Conservation (phyloP, 148 eudicot species). For the Nepenthes gracilis region DNA sequence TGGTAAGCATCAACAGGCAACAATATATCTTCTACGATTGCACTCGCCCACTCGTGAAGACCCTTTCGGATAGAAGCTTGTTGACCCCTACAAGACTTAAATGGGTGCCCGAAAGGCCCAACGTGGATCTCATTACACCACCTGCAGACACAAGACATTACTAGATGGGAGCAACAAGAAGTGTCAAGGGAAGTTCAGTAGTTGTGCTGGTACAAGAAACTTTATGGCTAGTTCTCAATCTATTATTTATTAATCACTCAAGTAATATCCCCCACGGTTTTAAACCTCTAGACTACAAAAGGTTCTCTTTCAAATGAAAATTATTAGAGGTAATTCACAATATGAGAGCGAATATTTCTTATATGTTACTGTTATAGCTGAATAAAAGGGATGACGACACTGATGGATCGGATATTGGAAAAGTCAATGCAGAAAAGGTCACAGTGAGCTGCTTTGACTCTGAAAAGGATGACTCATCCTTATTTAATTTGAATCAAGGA, state of each 20-base stretch:
- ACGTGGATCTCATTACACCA: conserved; percentile 88
- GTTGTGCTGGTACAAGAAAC: neutral
- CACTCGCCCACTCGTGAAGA: conserved; percentile 70
- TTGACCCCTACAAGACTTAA: conserved; percentile 79
- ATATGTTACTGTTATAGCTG: too few species aligned
- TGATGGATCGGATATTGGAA: too few species aligned
- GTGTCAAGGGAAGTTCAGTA: neutral
- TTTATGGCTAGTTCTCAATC: neutral
- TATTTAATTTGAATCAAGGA: too few species aligned
- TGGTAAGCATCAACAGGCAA: conserved; percentile 73
- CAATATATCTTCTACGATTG: conserved; percentile 59
- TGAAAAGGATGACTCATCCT: too few species aligned
- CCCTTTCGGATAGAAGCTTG: conserved; percentile 52
- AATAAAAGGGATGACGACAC: too few species aligned
- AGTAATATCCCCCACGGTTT: too few species aligned
- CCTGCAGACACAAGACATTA: conserved; percentile 27
- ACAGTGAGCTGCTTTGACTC: too few species aligned
- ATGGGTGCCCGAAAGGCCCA: conserved; percentile 86
- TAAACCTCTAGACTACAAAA: neutral
- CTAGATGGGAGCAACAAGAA: neutral
- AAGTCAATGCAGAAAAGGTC: too few species aligned
- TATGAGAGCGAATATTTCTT: too few species aligned
- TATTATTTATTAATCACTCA: too few species aligned
- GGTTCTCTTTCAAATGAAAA: neutral
- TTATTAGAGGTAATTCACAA: too few species aligned